phyloP scores from a whole-genome alignment of 805 yeast species.

The Yarrowia sp. region DNA sequence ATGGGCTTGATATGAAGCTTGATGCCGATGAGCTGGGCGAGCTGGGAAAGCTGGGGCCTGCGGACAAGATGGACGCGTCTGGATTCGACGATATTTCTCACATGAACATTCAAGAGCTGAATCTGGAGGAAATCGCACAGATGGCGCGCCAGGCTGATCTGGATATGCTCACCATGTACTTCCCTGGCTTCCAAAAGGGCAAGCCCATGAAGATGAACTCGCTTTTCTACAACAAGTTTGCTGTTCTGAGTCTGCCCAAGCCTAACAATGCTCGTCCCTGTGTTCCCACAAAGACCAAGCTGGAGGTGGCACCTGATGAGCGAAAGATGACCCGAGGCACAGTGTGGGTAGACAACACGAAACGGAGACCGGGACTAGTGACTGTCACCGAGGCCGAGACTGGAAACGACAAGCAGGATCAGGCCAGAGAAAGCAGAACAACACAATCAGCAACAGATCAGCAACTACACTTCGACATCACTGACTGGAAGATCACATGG shows the following conservation, averaged over 20 bases:
- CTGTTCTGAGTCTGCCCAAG: slow-evolving; percentile 59
- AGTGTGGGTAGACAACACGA: slow-evolving; percentile 16
- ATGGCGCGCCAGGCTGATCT: slow-evolving; percentile 43
- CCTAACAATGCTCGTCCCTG: slow-evolving; percentile 53
- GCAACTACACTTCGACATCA: slow-evolving; percentile 29
- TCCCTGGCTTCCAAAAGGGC: slow-evolving; percentile 66
- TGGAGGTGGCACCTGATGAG: slow-evolving; percentile 72
- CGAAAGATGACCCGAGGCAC: slow-evolving; percentile 56
- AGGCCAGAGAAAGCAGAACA: neutral
- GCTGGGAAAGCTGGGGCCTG: slow-evolving; percentile 30
- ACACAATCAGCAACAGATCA: slow-evolving; percentile 16
- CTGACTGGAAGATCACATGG: slow-evolving; percentile 32
- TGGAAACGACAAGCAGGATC: slow-evolving; percentile 2
- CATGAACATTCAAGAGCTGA: slow-evolving; percentile 32
- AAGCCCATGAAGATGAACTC: slow-evolving; percentile 68
- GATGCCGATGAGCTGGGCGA: slow-evolving; percentile 32
- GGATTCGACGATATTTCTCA: slow-evolving; percentile 22
- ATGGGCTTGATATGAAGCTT: slow-evolving; percentile 19
- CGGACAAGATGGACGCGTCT: slow-evolving; percentile 31
- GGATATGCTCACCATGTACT: slow-evolving; percentile 52
- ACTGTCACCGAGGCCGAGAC: slow-evolving; percentile 19
- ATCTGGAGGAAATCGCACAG: slow-evolving; percentile 25
- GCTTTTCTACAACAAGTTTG: slow-evolving; percentile 69
- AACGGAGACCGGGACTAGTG: slow-evolving; percentile 1
- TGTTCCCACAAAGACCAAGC: slow-evolving; percentile 61